Base-by-base conservation (phyloP, 805 yeast genomes). In the Yarrowia divulgata region DNA sequence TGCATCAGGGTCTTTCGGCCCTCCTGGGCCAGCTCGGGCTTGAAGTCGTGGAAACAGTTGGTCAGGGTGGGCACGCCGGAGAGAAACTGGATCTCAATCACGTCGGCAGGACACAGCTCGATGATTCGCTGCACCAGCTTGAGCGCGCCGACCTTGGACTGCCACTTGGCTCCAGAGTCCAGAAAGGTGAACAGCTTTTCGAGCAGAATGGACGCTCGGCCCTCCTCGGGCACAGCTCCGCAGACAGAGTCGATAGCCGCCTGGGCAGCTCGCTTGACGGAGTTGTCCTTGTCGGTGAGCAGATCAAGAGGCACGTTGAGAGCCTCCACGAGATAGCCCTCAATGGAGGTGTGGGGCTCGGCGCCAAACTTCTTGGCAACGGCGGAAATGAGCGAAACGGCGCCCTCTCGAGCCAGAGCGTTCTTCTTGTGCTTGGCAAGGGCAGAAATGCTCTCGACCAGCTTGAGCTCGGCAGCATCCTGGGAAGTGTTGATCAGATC, bases 21-120 rank as follows among this genome's bases (percentile, higher is more conserved):
- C 70, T 87, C 91, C 74, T 90, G 88, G 35, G 97, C 93, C 69
- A 95, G 84, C 80, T 94, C 99, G 1, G 98, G 97, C 82, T 94
- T 94, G 85, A 95, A 92, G 78, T 94, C 99, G 69, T 97, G 94
- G 72, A 97, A 87, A 81, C 89, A 85, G 79, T 91, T 97, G 42
- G 97, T 91, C 75, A 94, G 84, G 10, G 90, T 85, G 46, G 99
- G 98, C 42, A 94, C 87, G 4, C 91, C 85, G 69, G 85, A 85
- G 71, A 88, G 87, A 79, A 94, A 94, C 73, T 88, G 87, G 76
- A 88, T 78, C 80, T 94, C 97, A 73, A 94, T 82, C 74, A 91
- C 84, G 80, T 95, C 98, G 48, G 89, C 86, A 69, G 97, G 95
- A 52, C 90, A 87, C 63, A 90, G 92, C 71, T 86, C 91, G 70